phyloP scores from a whole-genome alignment of 352 stramenopile species.

The Phytophthora nicotianae region DNA sequence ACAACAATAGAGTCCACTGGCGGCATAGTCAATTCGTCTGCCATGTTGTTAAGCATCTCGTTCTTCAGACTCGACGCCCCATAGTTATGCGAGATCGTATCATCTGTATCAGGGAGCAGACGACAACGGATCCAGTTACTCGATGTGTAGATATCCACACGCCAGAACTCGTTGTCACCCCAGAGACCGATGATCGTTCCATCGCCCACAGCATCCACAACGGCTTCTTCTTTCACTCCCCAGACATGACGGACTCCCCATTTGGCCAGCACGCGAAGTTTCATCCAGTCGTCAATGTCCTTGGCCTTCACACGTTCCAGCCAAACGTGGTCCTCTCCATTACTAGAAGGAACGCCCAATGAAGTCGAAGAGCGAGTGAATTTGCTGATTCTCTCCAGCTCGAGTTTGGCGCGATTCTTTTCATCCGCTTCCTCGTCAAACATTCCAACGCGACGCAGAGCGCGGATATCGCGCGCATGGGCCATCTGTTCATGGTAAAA shows the following conservation, averaged over 20 bases:
- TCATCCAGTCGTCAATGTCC: slow-evolving; percentile 89
- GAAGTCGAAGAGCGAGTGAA: slow-evolving; percentile 56
- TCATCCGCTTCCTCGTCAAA: slow-evolving; percentile 67
- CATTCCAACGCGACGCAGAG: slow-evolving; percentile 58
- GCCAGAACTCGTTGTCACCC: slow-evolving; percentile 78
- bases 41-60: slow-evolving; percentile 41
- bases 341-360: slow-evolving; percentile 25
- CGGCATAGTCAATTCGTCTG: slow-evolving; percentile 41
- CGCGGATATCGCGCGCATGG: slow-evolving; percentile 72
- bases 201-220: slow-evolving; percentile 29
- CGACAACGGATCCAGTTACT: slow-evolving; percentile 88
- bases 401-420: slow-evolving; percentile 60
- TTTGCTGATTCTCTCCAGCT: slow-evolving; percentile 71
- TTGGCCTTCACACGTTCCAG: slow-evolving; percentile 84
- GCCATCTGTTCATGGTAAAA: slow-evolving; percentile 89
- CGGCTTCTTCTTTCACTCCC: slow-evolving; percentile 38
- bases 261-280: slow-evolving; percentile 74
- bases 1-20: slow-evolving; percentile 46
- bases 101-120: slow-evolving; percentile 79
- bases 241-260: slow-evolving; percentile 86
- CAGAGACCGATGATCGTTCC: slow-evolving; percentile 42
- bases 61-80: slow-evolving; percentile 38
- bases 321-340: slow-evolving; percentile 68
- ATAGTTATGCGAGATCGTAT: slow-evolving; percentile 63
- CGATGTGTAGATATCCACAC: slow-evolving; percentile 85